Percentiles rank a stretch among this genome's conserved stretches.
phyloP scores from a whole-genome alignment of 257 asterid species.

The Galeopsis tetrahit region DNA sequence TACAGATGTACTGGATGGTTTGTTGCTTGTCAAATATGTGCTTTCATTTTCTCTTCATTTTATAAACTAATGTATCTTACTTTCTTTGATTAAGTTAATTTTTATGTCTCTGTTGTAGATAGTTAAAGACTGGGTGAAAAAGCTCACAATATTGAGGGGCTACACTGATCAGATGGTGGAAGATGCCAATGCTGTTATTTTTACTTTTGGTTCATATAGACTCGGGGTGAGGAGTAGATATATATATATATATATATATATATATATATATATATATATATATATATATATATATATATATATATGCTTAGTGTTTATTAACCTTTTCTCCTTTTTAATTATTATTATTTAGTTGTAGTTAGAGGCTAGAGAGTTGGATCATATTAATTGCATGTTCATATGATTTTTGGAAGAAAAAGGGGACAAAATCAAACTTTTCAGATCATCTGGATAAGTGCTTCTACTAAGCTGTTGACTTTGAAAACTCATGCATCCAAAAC shows the following conservation, averaged over 20 bases:
- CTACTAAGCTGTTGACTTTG: not conserved
- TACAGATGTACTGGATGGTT: constrained; percentile 11
- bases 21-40: constrained; percentile 14
- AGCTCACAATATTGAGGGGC: constrained; percentile 64
- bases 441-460: not conserved
- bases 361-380: not conserved
- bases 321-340: not conserved
- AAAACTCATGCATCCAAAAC: not conserved
- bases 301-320: constrained; percentile 8
- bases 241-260: constrained; percentile 10
- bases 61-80: not conserved
- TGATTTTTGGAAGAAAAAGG: not conserved
- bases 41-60: not conserved
- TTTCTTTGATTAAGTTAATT: constrained; percentile 6
- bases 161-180: constrained; percentile 80
- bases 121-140: constrained; percentile 74
- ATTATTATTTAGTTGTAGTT: constrained; percentile 2
- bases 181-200: constrained; percentile 86
- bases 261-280: constrained; percentile 8
- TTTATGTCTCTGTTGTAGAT: constrained; percentile 38
- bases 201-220: constrained; percentile 94
- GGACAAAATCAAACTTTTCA: not conserved
- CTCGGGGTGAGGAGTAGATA: constrained; percentile 70
- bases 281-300: constrained; percentile 11
- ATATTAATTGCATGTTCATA: constrained; percentile 14